phyloP scores from a whole-genome alignment of 352 stramenopile species.

The Elongisporangium senticosum region DNA sequence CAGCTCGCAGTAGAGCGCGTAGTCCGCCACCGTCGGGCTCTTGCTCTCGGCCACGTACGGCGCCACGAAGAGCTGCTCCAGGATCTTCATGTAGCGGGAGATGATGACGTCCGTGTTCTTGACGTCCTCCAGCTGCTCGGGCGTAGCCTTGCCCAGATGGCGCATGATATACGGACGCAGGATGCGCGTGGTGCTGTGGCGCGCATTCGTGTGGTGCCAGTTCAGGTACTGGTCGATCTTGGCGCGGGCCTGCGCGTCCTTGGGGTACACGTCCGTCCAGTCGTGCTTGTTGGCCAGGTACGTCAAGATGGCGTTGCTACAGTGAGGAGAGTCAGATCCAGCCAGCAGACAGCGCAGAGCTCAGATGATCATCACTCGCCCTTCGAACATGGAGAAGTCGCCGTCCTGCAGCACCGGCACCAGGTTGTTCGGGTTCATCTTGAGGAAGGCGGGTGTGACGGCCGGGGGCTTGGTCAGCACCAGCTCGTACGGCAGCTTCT shows the following conservation, averaged over 20 bases:
- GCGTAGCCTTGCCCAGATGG: constrained; percentile 18
- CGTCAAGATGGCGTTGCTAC: constrained; percentile 36
- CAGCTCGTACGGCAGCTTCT: constrained; percentile 1
- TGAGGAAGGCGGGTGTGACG: constrained; percentile 9
- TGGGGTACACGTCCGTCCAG: constrained; percentile 46
- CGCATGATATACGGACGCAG: constrained; percentile 28
- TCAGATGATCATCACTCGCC: not conserved
- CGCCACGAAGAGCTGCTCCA: constrained; percentile 27
- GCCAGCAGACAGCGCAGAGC: not conserved
- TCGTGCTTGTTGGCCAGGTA: constrained; percentile 46
- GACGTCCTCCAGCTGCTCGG: constrained; percentile 13
- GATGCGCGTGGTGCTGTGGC: constrained; percentile 31
- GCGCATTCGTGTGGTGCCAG: constrained; percentile 64
- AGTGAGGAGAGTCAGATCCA: not conserved
- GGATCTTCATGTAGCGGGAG: constrained; percentile 12
- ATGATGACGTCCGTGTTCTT: constrained; percentile 16
- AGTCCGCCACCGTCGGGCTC: constrained; percentile 32
- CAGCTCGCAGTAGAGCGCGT: constrained; percentile 37
- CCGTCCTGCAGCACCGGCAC: constrained; percentile 30
- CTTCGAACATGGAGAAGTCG: constrained; percentile 27
- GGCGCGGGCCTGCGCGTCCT: constrained; percentile 29
- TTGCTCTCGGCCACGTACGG: constrained; percentile 20
- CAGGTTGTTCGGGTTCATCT: constrained; percentile 27
- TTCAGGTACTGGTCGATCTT: constrained; percentile 64
- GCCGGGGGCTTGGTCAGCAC: not conserved